Evolutionary conservation across 163 green algal species (phyloP).

Genomic region (Chlorella variabilis): DNA sequence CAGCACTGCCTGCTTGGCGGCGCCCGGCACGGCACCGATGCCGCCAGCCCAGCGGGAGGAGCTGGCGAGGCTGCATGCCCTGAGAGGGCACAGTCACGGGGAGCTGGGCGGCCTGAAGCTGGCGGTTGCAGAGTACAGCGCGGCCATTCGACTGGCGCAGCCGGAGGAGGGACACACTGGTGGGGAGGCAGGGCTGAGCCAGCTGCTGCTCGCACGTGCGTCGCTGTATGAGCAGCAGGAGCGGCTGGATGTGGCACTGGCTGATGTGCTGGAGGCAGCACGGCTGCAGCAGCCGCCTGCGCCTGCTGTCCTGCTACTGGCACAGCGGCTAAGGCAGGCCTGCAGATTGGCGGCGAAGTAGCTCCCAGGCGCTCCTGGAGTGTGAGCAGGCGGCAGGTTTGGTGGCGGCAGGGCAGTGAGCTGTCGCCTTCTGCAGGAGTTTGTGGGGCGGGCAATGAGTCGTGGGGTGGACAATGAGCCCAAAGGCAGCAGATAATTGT

Average conservation of each 20-base stretch:
- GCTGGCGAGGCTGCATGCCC: not conserved
- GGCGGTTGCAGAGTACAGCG: constrained; percentile 1
- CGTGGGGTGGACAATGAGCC: too few relatives aligned
- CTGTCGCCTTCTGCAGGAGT: too few relatives aligned
- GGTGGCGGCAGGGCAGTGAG: too few relatives aligned
- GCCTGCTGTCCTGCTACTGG: not conserved
- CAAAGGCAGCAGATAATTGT: too few relatives aligned
- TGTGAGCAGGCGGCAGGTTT: too few relatives aligned
- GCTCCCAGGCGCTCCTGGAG: too few relatives aligned
- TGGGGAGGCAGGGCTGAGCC: not conserved
- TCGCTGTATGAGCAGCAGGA: constrained; percentile 33
- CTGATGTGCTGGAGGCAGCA: not conserved
- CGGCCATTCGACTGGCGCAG: constrained; percentile 2
- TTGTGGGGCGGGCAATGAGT: too few relatives aligned
- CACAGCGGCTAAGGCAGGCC: constrained; percentile 1
- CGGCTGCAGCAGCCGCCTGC: not conserved
- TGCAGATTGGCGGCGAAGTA: not conserved
- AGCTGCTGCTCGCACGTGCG: constrained; percentile 14
- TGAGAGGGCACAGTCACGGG: not conserved
- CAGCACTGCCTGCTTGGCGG: not conserved
- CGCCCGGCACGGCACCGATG: too few relatives aligned
- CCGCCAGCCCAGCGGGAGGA: too few relatives aligned
- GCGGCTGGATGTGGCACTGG: constrained; percentile 4
- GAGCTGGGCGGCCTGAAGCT: constrained; percentile 17
- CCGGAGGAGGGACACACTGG: not conserved